A percentile compares a stretch with the other conserved stretches of the same genome.
Conservation (phyloP, 2,329 filamentous ascomycete species). For the Aspergillus phoenicis region DNA sequence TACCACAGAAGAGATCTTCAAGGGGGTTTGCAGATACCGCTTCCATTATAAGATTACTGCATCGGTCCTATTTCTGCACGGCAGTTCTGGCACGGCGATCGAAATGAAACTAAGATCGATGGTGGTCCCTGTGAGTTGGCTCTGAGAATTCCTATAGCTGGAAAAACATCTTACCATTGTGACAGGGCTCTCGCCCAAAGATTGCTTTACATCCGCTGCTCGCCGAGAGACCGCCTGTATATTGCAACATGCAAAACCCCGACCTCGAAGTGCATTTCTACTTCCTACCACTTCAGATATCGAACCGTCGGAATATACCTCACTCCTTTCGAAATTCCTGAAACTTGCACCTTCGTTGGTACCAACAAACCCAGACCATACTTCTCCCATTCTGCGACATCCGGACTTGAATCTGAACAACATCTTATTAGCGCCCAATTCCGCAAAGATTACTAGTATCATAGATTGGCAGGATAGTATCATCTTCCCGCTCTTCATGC, state of each 20-base stretch:
- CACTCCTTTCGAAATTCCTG: conserved; percentile 29
- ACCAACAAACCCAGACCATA: conserved; percentile 10
- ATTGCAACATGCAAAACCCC: conserved; percentile 26
- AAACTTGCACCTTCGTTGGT: conserved; percentile 26
- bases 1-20: conserved; percentile 29
- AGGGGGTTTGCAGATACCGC: conserved; percentile 19
- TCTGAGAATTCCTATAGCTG: too few species aligned
- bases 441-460: conserved; percentile 29
- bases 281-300: conserved; percentile 29
- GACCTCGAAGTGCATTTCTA: conserved; percentile 31
- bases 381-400: conserved; percentile 28
- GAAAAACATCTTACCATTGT: conserved; percentile 13
- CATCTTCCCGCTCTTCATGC: conserved; percentile 29
- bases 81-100: conserved; percentile 35
- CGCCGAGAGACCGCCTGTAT: conserved; percentile 28
- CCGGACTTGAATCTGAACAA: conserved; percentile 32
- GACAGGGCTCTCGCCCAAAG: conserved; percentile 23
- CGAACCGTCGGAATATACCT: conserved; percentile 26
- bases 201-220: conserved; percentile 30
- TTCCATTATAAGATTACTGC: conserved; percentile 25
- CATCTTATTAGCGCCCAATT: conserved; percentile 29
- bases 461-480: conserved; percentile 34
- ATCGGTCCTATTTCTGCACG: conserved; percentile 32
- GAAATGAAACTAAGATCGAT: conserved; percentile 26
- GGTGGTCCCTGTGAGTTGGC: conserved; percentile 27